A percentile compares a stretch with the other conserved stretches of the same genome.
phyloP scores from a whole-genome alignment of 2,329 filamentous ascomycete species.

The Chrysosporium queenslandicum region DNA sequence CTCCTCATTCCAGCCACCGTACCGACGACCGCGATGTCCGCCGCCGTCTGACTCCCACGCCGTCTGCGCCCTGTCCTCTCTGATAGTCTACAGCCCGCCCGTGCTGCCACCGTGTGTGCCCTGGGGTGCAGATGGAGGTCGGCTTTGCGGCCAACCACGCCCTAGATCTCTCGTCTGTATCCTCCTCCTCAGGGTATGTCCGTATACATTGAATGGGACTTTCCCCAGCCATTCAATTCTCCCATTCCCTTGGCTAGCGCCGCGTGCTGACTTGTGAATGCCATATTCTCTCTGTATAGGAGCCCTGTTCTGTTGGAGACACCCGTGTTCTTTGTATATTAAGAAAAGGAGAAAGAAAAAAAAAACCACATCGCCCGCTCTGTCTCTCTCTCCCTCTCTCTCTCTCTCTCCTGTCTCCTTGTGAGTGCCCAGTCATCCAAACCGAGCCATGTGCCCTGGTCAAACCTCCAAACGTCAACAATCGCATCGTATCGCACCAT shows the following conservation, averaged over 20 bases:
- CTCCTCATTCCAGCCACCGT: background rate
- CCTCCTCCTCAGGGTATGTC: too few relatives aligned
- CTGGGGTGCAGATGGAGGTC: constrained; percentile 13
- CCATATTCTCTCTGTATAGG: background rate
- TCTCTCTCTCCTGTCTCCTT: constrained; percentile 1
- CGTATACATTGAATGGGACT: too few relatives aligned
- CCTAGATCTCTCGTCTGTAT: too few relatives aligned
- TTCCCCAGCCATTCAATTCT: too few relatives aligned
- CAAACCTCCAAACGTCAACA: background rate
- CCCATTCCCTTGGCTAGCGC: background rate
- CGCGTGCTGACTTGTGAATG: constrained; percentile 5
- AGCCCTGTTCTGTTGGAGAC: constrained; percentile 1
- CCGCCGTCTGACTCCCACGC: background rate
- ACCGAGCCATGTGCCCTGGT: background rate
- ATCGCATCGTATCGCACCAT: constrained; percentile 1
- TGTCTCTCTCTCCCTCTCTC: background rate
- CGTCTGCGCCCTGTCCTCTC: background rate
- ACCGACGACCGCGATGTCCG: background rate
- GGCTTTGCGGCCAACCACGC: constrained; percentile 6
- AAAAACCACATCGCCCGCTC: too few relatives aligned
- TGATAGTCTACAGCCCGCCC: too few relatives aligned
- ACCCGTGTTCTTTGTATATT: constrained; percentile 5
- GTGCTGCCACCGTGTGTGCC: background rate
- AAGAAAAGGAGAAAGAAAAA: too few relatives aligned
- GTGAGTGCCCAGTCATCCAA: background rate